Base-by-base conservation (phyloP, 345 rosid species). In the Rubroshorea leprosula region DNA sequence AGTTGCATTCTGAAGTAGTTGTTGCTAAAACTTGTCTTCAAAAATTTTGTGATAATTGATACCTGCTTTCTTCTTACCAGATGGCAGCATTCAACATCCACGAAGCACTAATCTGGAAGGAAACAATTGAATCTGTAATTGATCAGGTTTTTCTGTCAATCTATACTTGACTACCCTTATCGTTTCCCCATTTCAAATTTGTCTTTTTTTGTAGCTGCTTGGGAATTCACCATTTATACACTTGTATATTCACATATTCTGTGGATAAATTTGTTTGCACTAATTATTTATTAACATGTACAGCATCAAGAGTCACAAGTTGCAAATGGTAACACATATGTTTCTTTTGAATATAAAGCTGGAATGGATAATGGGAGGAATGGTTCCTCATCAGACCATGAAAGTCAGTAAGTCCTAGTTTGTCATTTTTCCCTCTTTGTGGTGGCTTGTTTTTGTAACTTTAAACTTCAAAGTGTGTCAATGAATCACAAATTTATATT, bases 1-100 rank as follows among this genome's bases (percentile, higher is more conserved):
- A 13, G 4, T 29, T 24, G 35, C 35, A 16, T 50, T 35, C n/a
- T 35, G 12, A 35, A 35, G 12, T 15, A 17, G 45, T 53, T n/a
- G 48, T 54, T 44, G 21, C 55, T 24, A 13, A 62, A 45, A 46
- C 57, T 21, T 59, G 45, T 35, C 41, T 35, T 35, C 12, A 13
- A 35, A 35, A 35, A 35, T 2, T 1, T 35, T 35, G 12, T 35
- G 9, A 41, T 74, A 55, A 62, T 73, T 54, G 52, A 65, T 54
- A 25, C 66, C 60, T 68, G 44, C 57, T 46, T 53, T 74, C 50
- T 57, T 72, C 45, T 68, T 75, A 65, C 59, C 75, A 94, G 99
- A 94, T 94, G 99, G 99, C 99, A 55, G 99, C 99, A 60, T 94
- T 94, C 78, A 94, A 94, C 80, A 90, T 94, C 68, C 97, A 90